phyloP scores from a whole-genome alignment of 352 stramenopile species.

The Elongisporangium anandrum region DNA sequence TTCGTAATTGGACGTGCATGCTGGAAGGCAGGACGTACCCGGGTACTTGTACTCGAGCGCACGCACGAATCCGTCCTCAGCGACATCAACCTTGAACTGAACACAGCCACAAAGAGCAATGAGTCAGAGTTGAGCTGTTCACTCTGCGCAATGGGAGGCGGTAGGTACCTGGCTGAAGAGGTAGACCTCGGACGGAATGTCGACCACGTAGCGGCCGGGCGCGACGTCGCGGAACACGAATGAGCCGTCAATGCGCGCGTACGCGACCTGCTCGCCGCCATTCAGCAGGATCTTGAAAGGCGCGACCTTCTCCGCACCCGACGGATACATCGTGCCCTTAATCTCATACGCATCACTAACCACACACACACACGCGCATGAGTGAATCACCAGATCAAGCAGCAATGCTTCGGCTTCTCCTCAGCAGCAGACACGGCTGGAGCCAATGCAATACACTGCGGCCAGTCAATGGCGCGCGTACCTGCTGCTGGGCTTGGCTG shows the following conservation, averaged over 20 bases:
- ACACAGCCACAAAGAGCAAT: conserved; percentile 1
- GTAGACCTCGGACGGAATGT: conserved; percentile 58
- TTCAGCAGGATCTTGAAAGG: conserved; percentile 69
- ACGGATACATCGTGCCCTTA: conserved; percentile 49
- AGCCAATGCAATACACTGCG: not conserved
- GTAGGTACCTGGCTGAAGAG: conserved; percentile 60
- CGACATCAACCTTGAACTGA: conserved; percentile 62
- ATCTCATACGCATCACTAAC: conserved; percentile 37
- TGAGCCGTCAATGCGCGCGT: conserved; percentile 54
- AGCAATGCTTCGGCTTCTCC: not conserved
- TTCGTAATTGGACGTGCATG: too few species aligned
- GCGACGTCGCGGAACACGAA: conserved; percentile 76
- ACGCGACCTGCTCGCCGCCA: conserved; percentile 64
- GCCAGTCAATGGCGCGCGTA: conserved; percentile 4
- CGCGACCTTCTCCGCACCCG: conserved; percentile 41
- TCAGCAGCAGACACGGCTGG: not conserved
- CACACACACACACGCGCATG: not conserved
- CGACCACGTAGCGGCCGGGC: conserved; percentile 68
- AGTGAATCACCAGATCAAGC: not conserved
- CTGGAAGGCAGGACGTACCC: too few species aligned
- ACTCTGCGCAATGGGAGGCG: conserved; percentile 5
- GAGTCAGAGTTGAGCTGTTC: not conserved
- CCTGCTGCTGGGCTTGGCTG: conserved; percentile 4
- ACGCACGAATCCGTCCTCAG: conserved; percentile 42
- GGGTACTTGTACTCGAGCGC: conserved; percentile 81